A percentile compares a stretch with the other conserved stretches of the same genome.
Conservation (phyloP, 768 basidiomycete genomes). For the Phylloporus sp. region DNA sequence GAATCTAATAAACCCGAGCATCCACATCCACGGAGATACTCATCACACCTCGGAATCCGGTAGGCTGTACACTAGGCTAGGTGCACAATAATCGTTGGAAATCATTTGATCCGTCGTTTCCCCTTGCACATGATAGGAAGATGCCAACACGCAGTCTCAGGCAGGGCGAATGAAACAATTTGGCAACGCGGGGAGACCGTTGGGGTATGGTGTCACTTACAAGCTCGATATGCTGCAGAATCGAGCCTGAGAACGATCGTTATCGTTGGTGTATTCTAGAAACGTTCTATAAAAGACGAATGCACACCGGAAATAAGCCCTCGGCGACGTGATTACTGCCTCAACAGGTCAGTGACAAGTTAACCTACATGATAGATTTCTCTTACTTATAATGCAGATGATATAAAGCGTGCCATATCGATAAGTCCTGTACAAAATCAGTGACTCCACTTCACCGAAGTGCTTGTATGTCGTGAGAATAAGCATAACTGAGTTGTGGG, state of each 20-base stretch:
- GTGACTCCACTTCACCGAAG: background rate
- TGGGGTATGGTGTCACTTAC: background rate
- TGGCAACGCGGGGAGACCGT: background rate
- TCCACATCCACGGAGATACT: background rate
- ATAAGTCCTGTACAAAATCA: conserved; percentile 10
- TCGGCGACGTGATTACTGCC: conserved; percentile 12
- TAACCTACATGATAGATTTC: too few relatives aligned
- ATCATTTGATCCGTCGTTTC: background rate
- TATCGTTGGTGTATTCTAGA: background rate
- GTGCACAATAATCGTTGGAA: background rate
- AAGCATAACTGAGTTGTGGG: conserved; percentile 6
- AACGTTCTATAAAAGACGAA: background rate
- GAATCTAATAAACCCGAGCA: background rate
- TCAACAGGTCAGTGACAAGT: background rate
- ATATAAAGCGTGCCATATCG: conserved; percentile 18
- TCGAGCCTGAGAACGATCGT: background rate
- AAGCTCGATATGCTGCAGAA: conserved; percentile 1
- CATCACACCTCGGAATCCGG: background rate
- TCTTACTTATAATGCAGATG: conserved; percentile 15
- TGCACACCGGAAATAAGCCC: conserved; percentile 8
- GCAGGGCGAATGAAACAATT: background rate
- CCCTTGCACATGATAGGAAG: background rate
- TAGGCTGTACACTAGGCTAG: background rate
- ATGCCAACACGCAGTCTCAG: conserved; percentile 7
- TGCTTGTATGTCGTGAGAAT: conserved; percentile 4